These are phyloP conservation scores for Physcomitrium patens DNA, from an alignment of 225 moss, liverwort and hornwort species.

Conservation along the genomic window DNA sequence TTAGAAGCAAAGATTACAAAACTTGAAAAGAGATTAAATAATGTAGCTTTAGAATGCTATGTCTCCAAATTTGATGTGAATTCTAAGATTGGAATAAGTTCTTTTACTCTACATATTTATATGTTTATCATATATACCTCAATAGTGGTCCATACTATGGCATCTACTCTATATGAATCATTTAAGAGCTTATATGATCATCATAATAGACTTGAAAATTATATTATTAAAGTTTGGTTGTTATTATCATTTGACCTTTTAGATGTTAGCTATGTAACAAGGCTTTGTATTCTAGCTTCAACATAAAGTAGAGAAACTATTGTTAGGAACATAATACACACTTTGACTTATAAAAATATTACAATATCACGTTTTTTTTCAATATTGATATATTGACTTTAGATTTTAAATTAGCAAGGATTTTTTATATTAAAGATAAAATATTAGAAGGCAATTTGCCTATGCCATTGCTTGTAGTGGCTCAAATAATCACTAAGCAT, in stretches of 20 bases:
- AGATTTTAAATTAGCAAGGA: not conserved
- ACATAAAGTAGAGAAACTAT: not conserved
- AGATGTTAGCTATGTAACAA: not conserved
- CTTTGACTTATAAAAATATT: not conserved
- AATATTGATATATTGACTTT: no score
- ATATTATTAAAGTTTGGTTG: not conserved
- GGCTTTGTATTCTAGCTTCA: not conserved
- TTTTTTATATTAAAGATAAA: constrained; percentile 4
- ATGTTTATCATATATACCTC: not conserved
- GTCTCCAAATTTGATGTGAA: not conserved
- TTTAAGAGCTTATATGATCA: not conserved
- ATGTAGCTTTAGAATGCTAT: not conserved
- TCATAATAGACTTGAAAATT: not conserved
- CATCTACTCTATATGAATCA: not conserved
- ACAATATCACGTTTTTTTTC: not conserved
- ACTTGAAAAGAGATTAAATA: no score
- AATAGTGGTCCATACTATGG: not conserved
- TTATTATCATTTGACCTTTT: not conserved
- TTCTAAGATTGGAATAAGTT: not conserved
- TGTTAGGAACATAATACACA: not conserved
- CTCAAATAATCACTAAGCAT: no score
- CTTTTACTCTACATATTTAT: not conserved
- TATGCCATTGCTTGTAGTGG: not conserved
- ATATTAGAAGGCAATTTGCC: constrained; percentile 6
- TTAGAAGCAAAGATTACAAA: not conserved